Base-by-base conservation (phyloP, 768 basidiomycete genomes). In the Macrolepiota fuliginosa region DNA sequence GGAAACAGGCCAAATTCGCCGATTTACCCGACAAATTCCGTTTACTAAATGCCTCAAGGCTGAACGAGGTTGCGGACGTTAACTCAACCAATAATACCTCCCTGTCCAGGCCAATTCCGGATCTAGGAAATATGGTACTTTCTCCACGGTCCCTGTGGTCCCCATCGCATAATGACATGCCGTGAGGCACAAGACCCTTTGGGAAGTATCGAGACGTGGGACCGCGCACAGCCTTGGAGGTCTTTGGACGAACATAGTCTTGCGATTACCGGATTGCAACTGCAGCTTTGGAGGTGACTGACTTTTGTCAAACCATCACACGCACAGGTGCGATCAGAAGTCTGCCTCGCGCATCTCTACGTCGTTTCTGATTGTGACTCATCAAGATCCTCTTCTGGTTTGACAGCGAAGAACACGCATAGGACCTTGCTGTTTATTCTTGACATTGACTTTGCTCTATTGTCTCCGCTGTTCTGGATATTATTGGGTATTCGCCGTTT, bases 401-500 rank as follows among this genome's bases (percentile, higher is more conserved):
- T 54, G 59, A 61, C 59, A 61, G 59, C 59, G 59, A 46, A 61
- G 59, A 45, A n/a, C n/a, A 12, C 29, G 39, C 24, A 32, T 29
- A 52, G 58, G 39, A 42, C 49, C 22, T 53, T 32, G 19, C n/a
- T 29, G 49, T 13, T 32, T 35, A 61, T 54, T 42, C 42, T 46
- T 46, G 42, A 54, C 59, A 53, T 53, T n/a, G n/a, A 24, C 25
- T 54, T 6, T 54, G 29, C n/a, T 61, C 29, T 53, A 61, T 61
- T 46, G 59, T 25, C 59, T 54, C 57, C 57, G 57, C 12, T 51
- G 35, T 58, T 58, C 57, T 25, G 46, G 49, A 37, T 58, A 58
- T 58, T 58, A 58, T 58, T 58, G 57, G 57, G 22, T 58, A 58
- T 51, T 51, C 57, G 57, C 57, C 57, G 49, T 58, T 58, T 58